Percentiles rank a stretch among this genome's conserved stretches.
phyloP scores from a whole-genome alignment of 257 asterid genomes.

The Sherardia arvensis region DNA sequence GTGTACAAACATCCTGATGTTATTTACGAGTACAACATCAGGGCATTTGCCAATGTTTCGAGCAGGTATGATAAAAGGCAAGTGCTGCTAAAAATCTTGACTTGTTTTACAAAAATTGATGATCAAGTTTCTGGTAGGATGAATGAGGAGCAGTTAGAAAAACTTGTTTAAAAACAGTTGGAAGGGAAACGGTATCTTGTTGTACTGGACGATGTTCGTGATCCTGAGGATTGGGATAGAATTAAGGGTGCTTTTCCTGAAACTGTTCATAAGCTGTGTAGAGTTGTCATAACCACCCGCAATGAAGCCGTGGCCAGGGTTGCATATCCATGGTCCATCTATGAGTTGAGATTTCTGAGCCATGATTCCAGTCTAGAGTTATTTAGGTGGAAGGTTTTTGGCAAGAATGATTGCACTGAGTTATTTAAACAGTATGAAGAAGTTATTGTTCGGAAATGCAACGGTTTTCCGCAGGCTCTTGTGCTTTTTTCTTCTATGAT shows the following conservation, averaged over 20 bases:
- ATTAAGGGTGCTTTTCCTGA: neutral
- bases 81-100: neutral
- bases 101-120: neutral
- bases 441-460: neutral
- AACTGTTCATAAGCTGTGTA: neutral
- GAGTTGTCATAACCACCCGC: constrained; percentile 6
- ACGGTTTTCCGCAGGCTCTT: constrained; percentile 6
- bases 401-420: neutral
- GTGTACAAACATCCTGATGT: neutral
- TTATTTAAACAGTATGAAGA: neutral
- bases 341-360: neutral
- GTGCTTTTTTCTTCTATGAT: constrained; percentile 23
- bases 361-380: neutral
- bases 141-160: constrained; percentile 22
- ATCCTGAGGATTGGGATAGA: neutral
- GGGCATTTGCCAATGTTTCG: neutral
- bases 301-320: neutral
- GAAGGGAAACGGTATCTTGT: constrained; percentile 30
- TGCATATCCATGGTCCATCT: neutral
- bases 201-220: constrained; percentile 55
- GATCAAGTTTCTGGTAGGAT: neutral
- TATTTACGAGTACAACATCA: neutral
- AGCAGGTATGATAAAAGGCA: neutral
- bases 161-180: constrained; percentile 19
- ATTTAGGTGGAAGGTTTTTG: constrained; percentile 11